A percentile compares a stretch with the other conserved stretches of the same genome.
Conservation (phyloP, 2,329 filamentous ascomycete genomes). For the Tolypocladium inflatum region DNA sequence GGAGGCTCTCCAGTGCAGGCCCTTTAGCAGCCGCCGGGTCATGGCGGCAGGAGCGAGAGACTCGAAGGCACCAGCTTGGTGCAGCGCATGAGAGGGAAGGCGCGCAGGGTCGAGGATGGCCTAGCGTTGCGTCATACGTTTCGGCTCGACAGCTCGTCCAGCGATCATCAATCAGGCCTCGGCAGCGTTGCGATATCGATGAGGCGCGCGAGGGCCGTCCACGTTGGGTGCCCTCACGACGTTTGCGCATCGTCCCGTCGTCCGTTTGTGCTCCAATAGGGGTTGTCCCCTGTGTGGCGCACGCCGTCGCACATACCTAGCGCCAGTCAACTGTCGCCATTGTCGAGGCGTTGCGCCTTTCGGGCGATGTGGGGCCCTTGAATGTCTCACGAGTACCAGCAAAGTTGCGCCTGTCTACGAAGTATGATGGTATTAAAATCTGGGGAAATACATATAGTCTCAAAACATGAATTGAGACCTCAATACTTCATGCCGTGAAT, state of each 20-base stretch:
- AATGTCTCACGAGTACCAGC: too few relatives aligned
- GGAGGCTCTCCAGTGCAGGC: constrained; percentile 3
- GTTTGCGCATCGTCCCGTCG: background rate
- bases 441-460: background rate
- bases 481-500: background rate
- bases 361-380: background rate
- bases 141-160: background rate
- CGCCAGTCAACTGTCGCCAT: background rate
- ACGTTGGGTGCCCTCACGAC: background rate
- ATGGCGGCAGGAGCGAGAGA: constrained; percentile 4
- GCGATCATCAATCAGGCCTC: background rate
- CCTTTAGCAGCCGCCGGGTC: constrained; percentile 6
- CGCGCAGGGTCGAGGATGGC: background rate
- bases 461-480: background rate
- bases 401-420: too few relatives aligned
- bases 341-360: background rate
- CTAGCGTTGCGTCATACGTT: background rate
- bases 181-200: background rate
- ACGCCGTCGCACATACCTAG: background rate
- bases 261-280: background rate
- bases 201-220: background rate
- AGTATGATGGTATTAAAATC: too few relatives aligned
- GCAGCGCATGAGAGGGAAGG: background rate
- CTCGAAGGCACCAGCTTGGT: background rate
- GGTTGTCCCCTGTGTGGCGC: background rate